These are phyloP conservation scores for Trichoderma koningii DNA, from an alignment of 2,329 filamentous ascomycete species.

Conservation along the genomic window DNA sequence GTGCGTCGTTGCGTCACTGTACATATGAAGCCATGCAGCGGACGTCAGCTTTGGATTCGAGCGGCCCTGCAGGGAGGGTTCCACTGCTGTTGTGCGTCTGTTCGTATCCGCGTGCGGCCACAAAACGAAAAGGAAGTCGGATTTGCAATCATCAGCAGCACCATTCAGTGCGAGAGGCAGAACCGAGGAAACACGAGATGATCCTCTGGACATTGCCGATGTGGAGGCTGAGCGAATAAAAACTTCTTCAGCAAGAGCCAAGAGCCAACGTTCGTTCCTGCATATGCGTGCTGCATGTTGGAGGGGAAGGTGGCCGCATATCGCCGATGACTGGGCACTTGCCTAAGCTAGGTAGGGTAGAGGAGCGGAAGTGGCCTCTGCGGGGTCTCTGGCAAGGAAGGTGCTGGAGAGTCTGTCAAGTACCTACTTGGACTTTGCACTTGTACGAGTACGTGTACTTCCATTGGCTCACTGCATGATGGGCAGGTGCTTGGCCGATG, in stretches of 20 bases:
- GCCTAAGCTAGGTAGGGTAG: too few relatives aligned
- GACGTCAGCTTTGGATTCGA: constrained; percentile 15
- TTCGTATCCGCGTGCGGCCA: neutral
- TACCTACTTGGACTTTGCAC: too few relatives aligned
- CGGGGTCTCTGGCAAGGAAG: too few relatives aligned
- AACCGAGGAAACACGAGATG: too few relatives aligned
- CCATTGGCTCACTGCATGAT: too few relatives aligned
- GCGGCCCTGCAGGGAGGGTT: neutral
- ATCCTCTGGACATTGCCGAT: neutral
- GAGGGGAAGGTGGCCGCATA: constrained; percentile 19
- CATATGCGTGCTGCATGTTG: constrained; percentile 14
- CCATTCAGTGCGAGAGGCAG: too few relatives aligned
- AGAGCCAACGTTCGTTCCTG: constrained; percentile 21
- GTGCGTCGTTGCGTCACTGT: neutral
- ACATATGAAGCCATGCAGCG: neutral
- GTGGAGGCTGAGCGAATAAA: constrained; percentile 25
- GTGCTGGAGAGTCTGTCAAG: too few relatives aligned
- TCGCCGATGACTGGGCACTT: constrained; percentile 13
- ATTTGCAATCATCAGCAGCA: neutral
- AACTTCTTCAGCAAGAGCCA: neutral
- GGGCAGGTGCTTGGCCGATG: too few relatives aligned
- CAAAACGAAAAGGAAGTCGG: neutral
- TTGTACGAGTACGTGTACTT: too few relatives aligned
- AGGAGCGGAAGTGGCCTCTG: neutral
- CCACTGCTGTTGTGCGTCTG: neutral